Evolutionary conservation across 2,329 filamentous ascomycete genomes (phyloP), one percentile per base, ranked within the genome.

Genomic region (Cercospora berteroae): DNA sequence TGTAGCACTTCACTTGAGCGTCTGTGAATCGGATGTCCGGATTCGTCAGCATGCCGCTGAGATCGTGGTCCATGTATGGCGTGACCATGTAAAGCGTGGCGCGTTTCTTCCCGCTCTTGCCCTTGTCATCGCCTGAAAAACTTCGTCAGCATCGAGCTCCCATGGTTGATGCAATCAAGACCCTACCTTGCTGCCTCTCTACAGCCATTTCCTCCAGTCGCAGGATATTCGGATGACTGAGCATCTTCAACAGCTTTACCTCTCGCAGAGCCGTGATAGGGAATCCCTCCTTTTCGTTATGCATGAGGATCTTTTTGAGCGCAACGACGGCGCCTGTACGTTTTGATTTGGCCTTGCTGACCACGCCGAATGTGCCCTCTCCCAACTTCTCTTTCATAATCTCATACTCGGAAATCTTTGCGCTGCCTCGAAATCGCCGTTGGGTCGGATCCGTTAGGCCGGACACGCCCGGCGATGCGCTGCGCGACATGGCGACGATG

Each of bases 221-320:
- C 67, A 99, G 82, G 61, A 98, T 87, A 76, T 99, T 99, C 66
- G 86, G 86, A 78, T 99, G 95, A 9, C 90, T 94, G n/a, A 99
- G 83, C 74, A 97, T 88, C 82, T 99, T 99, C 67, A 99, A 85
- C 44, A 99, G 87, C 83, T 98, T 98, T 83, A 99, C 97, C 80
- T 99, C 95, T 77, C 95, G 91, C 56, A 99, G 86, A 6, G 95
- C 94, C 0, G 95, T 99, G 71, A 99, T 99, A n/a, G 95, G 95
- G 74, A 99, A 99, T 60, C 95, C 95, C 80, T 99, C 95, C 79
- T 97, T 98, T 83, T 99, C 95, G 79, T 98, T 96, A 79, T 98
- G 95, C 92, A 98, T 97, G 72, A 99, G 88, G 72, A 99, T 99
- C 85, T 98, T 98, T 83, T 99, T 99, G 76, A 99, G 81, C 4